These are phyloP conservation scores for cucumber (Cucumis sativus) DNA, from an alignment of 306 rosid species.

Conservation along the genomic window DNA sequence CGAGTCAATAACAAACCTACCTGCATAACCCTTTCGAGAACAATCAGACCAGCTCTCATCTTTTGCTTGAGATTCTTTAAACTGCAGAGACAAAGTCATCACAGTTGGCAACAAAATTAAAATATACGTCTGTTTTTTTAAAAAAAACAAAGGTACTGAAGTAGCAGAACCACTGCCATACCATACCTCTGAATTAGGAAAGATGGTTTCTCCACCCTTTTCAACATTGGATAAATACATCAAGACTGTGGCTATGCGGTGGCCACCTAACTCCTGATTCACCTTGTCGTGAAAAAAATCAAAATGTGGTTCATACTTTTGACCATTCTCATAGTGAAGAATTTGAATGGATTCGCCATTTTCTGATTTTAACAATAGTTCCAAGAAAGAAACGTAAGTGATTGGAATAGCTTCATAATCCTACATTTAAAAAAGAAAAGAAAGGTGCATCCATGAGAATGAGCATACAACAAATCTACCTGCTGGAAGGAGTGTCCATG, in stretches of 20 bases:
- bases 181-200: constrained; percentile 79
- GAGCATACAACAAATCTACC: not conserved
- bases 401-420: not conserved
- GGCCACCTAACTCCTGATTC: constrained; percentile 80
- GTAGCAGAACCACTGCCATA: constrained; percentile 11
- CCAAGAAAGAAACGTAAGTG: not conserved
- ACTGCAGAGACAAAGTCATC: constrained; percentile 20
- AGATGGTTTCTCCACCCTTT: constrained; percentile 93
- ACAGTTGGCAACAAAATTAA: not conserved
- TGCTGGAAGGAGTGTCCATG: constrained; percentile 98
- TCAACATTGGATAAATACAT: constrained; percentile 85
- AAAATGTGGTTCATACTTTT: constrained; percentile 89
- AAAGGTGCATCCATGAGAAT: not conserved
- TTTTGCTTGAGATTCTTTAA: constrained; percentile 32
- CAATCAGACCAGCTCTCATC: constrained; percentile 63
- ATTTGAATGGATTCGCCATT: constrained; percentile 87
- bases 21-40: constrained; percentile 80
- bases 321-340: constrained; percentile 77
- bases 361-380: constrained; percentile 34
- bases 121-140: not conserved
- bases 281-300: constrained; percentile 88
- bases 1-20: constrained; percentile 34
- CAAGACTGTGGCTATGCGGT: constrained; percentile 85
- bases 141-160: not conserved
- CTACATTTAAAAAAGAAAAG: no score